phyloP scores from a whole-genome alignment of 768 basidiomycete genomes.

The Melanogaster broomeanus region DNA sequence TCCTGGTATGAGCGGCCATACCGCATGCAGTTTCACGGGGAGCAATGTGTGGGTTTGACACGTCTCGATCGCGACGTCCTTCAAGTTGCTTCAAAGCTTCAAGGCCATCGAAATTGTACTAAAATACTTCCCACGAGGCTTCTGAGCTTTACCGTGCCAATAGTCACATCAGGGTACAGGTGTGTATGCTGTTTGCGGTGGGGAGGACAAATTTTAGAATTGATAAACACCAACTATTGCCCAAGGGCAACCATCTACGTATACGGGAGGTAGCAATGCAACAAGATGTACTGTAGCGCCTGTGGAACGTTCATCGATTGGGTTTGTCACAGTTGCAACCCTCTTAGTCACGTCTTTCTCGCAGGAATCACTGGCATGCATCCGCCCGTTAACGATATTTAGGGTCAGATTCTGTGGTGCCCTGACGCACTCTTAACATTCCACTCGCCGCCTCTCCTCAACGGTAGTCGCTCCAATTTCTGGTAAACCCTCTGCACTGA shows the following conservation, averaged over 20 bases:
- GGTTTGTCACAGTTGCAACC: slow-evolving; percentile 1
- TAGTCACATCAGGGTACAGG: no score
- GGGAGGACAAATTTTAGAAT: not conserved
- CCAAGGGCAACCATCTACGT: slow-evolving; percentile 5
- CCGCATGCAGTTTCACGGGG: no score
- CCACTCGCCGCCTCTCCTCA: not conserved
- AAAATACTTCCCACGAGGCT: not conserved
- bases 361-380: not conserved
- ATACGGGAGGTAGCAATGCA: not conserved
- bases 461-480: no score
- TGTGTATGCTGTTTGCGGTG: no score
- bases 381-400: slow-evolving; percentile 6
- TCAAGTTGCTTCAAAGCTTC: slow-evolving; percentile 19
- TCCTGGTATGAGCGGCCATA: no score
- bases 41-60: no score
- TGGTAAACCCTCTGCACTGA: no score
- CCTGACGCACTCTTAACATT: no score
- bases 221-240: slow-evolving; percentile 1
- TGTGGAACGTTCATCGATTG: slow-evolving; percentile 10
- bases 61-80: no score
- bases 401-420: slow-evolving; percentile 2
- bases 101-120: slow-evolving; percentile 14
- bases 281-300: not conserved
- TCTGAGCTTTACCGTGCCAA: no score
- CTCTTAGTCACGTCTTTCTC: slow-evolving; percentile 5